Percentiles rank a stretch among this genome's conserved stretches.
Evolutionary conservation across 768 basidiomycete genomes (phyloP).

Genomic region (Russula olivacea): DNA sequence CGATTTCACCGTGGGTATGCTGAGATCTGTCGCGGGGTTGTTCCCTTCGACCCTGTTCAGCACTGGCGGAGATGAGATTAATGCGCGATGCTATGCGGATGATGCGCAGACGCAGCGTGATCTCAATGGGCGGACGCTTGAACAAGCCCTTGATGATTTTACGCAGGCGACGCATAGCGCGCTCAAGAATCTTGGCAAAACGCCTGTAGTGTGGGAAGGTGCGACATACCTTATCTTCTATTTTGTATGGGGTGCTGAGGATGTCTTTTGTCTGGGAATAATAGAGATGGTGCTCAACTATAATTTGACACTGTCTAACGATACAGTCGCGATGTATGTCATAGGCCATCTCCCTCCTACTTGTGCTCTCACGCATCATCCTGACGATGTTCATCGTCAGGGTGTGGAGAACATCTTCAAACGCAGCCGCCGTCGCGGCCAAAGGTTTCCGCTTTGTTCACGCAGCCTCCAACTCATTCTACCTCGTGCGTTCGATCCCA

Average conservation of each 20-base stretch:
- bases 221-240: slow-evolving; percentile 4
- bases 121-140: slow-evolving; percentile 46
- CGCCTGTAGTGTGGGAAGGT: slow-evolving; percentile 81
- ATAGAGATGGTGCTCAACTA: background rate
- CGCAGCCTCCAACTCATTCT: slow-evolving; percentile 70
- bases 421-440: slow-evolving; percentile 53
- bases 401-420: slow-evolving; percentile 65
- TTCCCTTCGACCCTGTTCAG: slow-evolving; percentile 60
- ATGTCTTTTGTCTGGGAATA: background rate
- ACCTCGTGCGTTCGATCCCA: slow-evolving; percentile 41
- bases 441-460: slow-evolving; percentile 62
- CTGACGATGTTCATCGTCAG: slow-evolving; percentile 29
- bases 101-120: slow-evolving; percentile 52
- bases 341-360: background rate
- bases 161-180: slow-evolving; percentile 53
- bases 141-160: slow-evolving; percentile 60
- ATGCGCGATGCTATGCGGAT: slow-evolving; percentile 55
- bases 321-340: slow-evolving; percentile 12
- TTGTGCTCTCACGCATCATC: background rate
- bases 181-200: slow-evolving; percentile 54
- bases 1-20: slow-evolving; percentile 51
- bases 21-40: slow-evolving; percentile 46
- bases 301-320: slow-evolving; percentile 9
- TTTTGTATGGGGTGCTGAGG: background rate
- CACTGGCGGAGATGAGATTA: slow-evolving; percentile 82